Conservation (phyloP, 2,329 filamentous ascomycete genomes). For the Hypoxylon sp. region DNA sequence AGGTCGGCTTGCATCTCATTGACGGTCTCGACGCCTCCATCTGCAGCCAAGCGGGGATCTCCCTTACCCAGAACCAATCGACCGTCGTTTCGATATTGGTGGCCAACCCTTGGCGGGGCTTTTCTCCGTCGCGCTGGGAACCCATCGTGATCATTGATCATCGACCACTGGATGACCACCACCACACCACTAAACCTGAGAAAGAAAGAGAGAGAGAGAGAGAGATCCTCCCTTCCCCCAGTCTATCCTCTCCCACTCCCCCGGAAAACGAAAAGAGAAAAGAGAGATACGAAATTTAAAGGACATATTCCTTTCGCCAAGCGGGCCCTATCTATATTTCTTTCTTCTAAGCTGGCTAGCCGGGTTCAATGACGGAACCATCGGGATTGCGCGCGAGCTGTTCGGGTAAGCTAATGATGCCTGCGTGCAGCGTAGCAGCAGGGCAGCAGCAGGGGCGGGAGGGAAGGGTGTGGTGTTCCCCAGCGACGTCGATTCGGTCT, state of each 20-base stretch:
- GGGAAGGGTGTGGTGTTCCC: slow-evolving; percentile 3
- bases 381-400: slow-evolving; percentile 17
- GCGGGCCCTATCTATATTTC: too few species aligned
- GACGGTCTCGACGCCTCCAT: slow-evolving; percentile 34
- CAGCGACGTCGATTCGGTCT: slow-evolving; percentile 24
- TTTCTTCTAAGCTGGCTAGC: too few species aligned
- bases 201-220: too few species aligned
- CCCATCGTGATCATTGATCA: slow-evolving; percentile 33
- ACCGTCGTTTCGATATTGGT: slow-evolving; percentile 28
- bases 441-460: slow-evolving; percentile 17
- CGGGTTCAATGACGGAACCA: slow-evolving; percentile 34
- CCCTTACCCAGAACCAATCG: slow-evolving; percentile 26
- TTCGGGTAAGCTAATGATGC: slow-evolving; percentile 26
- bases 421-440: slow-evolving; percentile 23
- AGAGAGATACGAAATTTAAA: slow-evolving; percentile 11
- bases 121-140: slow-evolving; percentile 37
- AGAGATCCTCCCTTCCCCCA: slow-evolving; percentile 22
- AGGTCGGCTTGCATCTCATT: slow-evolving; percentile 33
- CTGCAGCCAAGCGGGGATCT: slow-evolving; percentile 35
- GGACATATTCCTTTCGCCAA: too few species aligned
- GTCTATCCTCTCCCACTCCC: background rate
- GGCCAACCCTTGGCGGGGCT: slow-evolving; percentile 31
- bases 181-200: slow-evolving; percentile 14
- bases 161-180: slow-evolving; percentile 11
- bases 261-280: too few species aligned